phyloP scores from a whole-genome alignment of 805 yeast genomes.

The Candida coleopterorum region DNA sequence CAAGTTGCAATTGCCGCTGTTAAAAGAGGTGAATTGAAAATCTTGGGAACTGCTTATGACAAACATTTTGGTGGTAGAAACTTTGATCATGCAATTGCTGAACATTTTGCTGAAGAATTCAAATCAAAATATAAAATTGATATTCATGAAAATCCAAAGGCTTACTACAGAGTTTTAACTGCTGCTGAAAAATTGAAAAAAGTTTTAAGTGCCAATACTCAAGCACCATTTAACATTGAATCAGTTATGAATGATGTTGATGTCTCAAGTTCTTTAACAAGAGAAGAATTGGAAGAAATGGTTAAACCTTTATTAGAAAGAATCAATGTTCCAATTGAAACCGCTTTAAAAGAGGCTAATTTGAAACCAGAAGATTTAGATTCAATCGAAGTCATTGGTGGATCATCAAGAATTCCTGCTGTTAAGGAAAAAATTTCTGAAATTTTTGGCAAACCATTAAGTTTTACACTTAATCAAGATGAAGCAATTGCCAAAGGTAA shows the following conservation, averaged over 20 bases:
- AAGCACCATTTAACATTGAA: constrained; percentile 93
- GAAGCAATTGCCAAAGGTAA: constrained; percentile 99
- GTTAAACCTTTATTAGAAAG: constrained; percentile 77
- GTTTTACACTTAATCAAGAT: constrained; percentile 96
- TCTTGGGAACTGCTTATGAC: constrained; percentile 88
- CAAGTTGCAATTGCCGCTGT: constrained; percentile 86
- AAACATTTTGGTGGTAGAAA: constrained; percentile 98
- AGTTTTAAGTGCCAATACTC: constrained; percentile 90
- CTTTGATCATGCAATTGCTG: constrained; percentile 88
- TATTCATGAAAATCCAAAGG: constrained; percentile 87
- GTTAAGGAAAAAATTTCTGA: constrained; percentile 77
- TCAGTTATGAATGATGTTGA: constrained; percentile 97
- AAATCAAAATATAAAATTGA: constrained; percentile 90
- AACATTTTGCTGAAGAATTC: constrained; percentile 92
- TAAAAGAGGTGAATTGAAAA: constrained; percentile 94
- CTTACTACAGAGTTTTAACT: constrained; percentile 84
- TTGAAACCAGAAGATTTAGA: constrained; percentile 71
- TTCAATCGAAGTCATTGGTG: constrained; percentile 94
- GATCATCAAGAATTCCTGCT: constrained; percentile 95
- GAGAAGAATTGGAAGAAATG: constrained; percentile 90
- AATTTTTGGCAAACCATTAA: constrained; percentile 78
- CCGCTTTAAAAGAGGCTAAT: constrained; percentile 78
- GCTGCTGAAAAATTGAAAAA: constrained; percentile 94
- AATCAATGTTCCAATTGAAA: constrained; percentile 71
- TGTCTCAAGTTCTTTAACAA: constrained; percentile 79